A percentile compares a stretch with the other conserved stretches of the same genome.
Conservation (phyloP, 495 filamentous ascomycete genomes). For the Penicillium parvum region DNA sequence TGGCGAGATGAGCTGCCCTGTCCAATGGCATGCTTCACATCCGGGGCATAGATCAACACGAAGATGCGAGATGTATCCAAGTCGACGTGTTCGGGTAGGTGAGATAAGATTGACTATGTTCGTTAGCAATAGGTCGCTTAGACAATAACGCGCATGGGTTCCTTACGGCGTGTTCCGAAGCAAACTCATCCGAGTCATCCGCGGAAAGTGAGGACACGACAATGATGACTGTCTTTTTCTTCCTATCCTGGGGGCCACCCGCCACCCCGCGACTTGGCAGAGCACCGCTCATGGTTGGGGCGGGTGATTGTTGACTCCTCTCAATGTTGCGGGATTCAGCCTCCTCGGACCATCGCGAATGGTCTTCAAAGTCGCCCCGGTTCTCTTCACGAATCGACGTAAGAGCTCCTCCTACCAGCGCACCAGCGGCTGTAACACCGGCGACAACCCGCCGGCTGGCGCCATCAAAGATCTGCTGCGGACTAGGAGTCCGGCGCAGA, state of each 20-base stretch:
- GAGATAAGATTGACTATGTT: constrained; percentile 77
- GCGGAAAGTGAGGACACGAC: constrained; percentile 68
- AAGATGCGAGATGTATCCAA: constrained; percentile 67
- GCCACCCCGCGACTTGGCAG: constrained; percentile 19
- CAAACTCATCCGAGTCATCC: constrained; percentile 58
- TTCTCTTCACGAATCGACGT: constrained; percentile 82
- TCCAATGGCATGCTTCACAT: constrained; percentile 58
- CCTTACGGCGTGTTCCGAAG: constrained; percentile 74
- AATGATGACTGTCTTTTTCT: constrained; percentile 79
- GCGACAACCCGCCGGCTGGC: constrained; percentile 72
- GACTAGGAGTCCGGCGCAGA: constrained; percentile 81
- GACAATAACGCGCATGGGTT: background rate
- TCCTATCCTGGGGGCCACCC: constrained; percentile 28
- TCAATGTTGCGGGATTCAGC: constrained; percentile 49
- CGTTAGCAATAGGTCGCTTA: constrained; percentile 15
- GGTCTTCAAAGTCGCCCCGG: constrained; percentile 73
- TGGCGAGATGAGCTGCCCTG: constrained; percentile 36
- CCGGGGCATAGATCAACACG: constrained; percentile 82
- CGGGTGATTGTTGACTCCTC: constrained; percentile 22
- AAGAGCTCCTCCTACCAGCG: constrained; percentile 70
- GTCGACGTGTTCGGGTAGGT: constrained; percentile 72
- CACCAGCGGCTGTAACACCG: constrained; percentile 78
- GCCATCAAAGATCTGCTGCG: constrained; percentile 79
- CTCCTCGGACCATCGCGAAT: constrained; percentile 81
- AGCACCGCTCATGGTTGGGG: constrained; percentile 30